Base-by-base conservation (phyloP, 2,329 filamentous ascomycete species). In the Fusarium sulawesiense region DNA sequence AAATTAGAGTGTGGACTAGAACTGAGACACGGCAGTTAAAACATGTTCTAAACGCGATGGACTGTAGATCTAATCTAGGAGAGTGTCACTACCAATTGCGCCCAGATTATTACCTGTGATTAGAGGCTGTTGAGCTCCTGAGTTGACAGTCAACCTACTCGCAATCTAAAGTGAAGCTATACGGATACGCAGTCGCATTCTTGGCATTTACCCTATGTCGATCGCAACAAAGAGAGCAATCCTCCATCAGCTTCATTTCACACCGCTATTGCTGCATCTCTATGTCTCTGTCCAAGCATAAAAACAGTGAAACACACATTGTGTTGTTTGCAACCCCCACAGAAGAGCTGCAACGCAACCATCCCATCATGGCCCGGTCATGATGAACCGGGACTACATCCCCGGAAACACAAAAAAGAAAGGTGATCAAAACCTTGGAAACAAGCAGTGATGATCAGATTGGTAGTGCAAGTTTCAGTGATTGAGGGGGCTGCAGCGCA, bases 1-100 rank as follows among this genome's bases (percentile, higher is more conserved):
- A 66, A 71, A 64, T 68, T 68, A 69, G 53, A 71, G 51, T 61
- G 49, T 48, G 29, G 45, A 51, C 49, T 54, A 44, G 21, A 21
- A 25, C 41, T 58, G 50, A 51, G 20, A 68, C 66, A 47, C 40
- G 45, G 55, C 54, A 49, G 29, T 41, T 25, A 14, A 41, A 27
- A 55, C 48, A 46, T 51, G 23, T 30, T 40, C 12, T 23, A 53
- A 54, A 45, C 27, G 18, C 18, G 34, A n/a, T 37, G 4, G 18
- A 37, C 34, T 37, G 34, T 37, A 37, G 34, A 37, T 37, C 18
- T n/a, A 6, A 37, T 37, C 9, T 37, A n/a, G 34, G 34, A 37
- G 34, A 37, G 16, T 18, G 34, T 37, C 34, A 30, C 29, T 29
- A 29, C 29, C 12, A 29, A 27, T 21, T 21, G 21, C 21, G 21